Evolutionary conservation across 495 filamentous ascomycete genomes (phyloP).

Genomic region (Parachaetomium inaequale): DNA sequence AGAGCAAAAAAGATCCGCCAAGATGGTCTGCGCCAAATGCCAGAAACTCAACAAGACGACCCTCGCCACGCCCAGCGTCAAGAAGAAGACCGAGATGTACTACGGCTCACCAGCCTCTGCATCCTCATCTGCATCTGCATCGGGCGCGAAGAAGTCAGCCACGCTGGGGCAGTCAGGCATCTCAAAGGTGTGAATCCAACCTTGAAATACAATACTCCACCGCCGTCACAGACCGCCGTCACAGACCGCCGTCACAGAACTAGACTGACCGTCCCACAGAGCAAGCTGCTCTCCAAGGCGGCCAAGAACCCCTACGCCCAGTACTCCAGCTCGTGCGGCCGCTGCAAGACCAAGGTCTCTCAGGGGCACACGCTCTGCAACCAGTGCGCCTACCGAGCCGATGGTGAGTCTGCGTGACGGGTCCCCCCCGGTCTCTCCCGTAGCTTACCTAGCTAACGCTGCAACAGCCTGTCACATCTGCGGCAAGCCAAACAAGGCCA

Average conservation of each 20-base stretch:
- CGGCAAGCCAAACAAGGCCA: slow-evolving; percentile 56
- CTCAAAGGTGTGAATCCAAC: slow-evolving; percentile 44
- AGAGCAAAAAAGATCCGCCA: slow-evolving; percentile 9
- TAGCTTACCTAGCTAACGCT: not conserved
- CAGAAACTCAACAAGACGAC: slow-evolving; percentile 60
- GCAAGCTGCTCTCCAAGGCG: slow-evolving; percentile 62
- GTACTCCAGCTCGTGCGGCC: slow-evolving; percentile 57
- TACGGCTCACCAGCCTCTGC: slow-evolving; percentile 56
- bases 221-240: too few relatives aligned
- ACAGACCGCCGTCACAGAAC: too few relatives aligned
- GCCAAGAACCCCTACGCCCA: slow-evolving; percentile 69
- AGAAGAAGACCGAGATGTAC: slow-evolving; percentile 70
- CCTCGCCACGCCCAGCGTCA: slow-evolving; percentile 65
- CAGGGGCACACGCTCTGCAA: slow-evolving; percentile 62
- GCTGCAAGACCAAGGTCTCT: slow-evolving; percentile 64
- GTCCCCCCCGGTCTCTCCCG: not conserved
- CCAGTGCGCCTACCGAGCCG: slow-evolving; percentile 62
- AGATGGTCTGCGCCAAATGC: slow-evolving; percentile 69
- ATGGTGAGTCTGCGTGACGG: slow-evolving; percentile 44
- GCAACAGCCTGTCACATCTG: slow-evolving; percentile 60
- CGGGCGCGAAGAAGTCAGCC: slow-evolving; percentile 42
- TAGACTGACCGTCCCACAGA: slow-evolving; percentile 45
- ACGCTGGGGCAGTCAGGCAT: slow-evolving; percentile 55
- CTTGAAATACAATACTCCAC: too few relatives aligned
- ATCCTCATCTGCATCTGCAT: slow-evolving; percentile 37